Conservation (phyloP, 495 filamentous ascomycete species). For the Apodospora peruviana region DNA sequence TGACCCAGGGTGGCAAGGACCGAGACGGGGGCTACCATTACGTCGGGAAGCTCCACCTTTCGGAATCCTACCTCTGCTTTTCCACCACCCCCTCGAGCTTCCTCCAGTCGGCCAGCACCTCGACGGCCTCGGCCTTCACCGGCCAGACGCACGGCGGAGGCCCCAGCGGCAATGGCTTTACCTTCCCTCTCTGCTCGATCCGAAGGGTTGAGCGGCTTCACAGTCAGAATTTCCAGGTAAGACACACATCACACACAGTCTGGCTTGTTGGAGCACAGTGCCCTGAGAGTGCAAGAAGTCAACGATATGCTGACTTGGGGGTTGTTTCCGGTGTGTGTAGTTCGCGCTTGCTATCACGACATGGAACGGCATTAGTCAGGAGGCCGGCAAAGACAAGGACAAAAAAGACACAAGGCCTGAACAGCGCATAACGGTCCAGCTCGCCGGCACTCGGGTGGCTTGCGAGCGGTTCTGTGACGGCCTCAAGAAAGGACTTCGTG, state of each 20-base stretch:
- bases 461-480: slow-evolving; percentile 97
- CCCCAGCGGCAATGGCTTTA: slow-evolving; percentile 95
- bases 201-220: slow-evolving; percentile 87
- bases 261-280: background rate
- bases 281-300: no score
- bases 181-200: slow-evolving; percentile 86
- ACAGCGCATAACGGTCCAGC: slow-evolving; percentile 83
- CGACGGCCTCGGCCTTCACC: slow-evolving; percentile 71
- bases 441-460: slow-evolving; percentile 77
- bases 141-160: slow-evolving; percentile 86
- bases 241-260: background rate
- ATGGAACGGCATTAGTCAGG: slow-evolving; percentile 74
- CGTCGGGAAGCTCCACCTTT: slow-evolving; percentile 87
- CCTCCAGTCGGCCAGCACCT: slow-evolving; percentile 65
- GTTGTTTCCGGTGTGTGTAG: slow-evolving; percentile 24
- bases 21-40: slow-evolving; percentile 75
- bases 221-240: slow-evolving; percentile 71
- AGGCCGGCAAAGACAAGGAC: slow-evolving; percentile 41
- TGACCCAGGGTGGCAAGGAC: slow-evolving; percentile 55
- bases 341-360: slow-evolving; percentile 93
- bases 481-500: slow-evolving; percentile 79
- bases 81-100: slow-evolving; percentile 90
- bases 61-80: slow-evolving; percentile 92
- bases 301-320: background rate
- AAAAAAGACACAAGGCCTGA: slow-evolving; percentile 51